Base-by-base conservation (phyloP, 2,329 filamentous ascomycete species). In the Metarhizium guizhouense region DNA sequence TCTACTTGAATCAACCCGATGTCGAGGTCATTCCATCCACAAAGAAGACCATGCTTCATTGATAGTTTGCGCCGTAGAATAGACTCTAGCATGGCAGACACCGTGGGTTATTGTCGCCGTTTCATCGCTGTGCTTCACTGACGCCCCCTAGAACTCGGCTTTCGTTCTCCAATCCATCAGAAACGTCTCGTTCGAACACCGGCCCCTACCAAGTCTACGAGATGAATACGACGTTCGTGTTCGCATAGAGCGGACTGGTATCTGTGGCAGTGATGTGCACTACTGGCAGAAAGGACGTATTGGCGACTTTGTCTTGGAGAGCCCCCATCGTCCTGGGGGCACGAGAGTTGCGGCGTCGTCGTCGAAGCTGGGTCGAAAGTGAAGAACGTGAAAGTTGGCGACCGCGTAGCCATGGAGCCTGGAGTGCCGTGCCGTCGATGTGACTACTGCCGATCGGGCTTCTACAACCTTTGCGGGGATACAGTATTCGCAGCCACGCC, bases 251-350 rank as follows among this genome's bases (percentile, higher is more conserved):
- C 72, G 75, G 59, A 77, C 74, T 2, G 71, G 76, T 32, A 76
- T 78, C 40, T 79, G 76, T 55, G 75, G 75, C 30, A 73, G 69
- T 50, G 74, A 77, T 57, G 70, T 76, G 13, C 69, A 75, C 61
- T 75, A 72, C 63, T 78, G 74, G 74, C 68, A 72, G 56, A 67
- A 73, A 51, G 78, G 77, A 3, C 68, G 72, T 11, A 76, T 78
- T 25, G 73, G 74, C 20, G 72, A 77, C 58, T 77, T 76, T 53
- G 58, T 76, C 29, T 61, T 78, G 5, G 63, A 67, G 1, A 70
- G 65, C 2, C 76, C 76, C 77, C 11, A 72, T 77, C 4, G 67
- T 76, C 4, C 68, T 78, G 6, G 78, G 78, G 77, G 47, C 77
- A 79, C 55, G 75, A 79, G 62, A 70, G 68, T 42, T 64, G 74